Evolutionary conservation across 73 alveolate genomes (phyloP), one percentile per base, ranked within the genome.

Genomic region (Paramecium sonneborni): DNA sequence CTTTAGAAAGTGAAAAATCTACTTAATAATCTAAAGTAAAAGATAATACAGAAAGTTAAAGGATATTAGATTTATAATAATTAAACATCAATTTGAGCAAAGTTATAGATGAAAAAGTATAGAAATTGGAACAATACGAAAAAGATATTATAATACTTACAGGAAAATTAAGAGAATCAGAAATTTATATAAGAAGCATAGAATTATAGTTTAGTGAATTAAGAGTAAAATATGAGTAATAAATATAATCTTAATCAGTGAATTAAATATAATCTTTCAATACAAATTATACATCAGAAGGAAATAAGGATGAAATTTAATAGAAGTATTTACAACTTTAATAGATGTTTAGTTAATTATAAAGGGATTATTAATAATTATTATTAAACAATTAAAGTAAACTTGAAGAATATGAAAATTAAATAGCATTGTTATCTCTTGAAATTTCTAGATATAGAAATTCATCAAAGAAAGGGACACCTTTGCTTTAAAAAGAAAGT

Each of bases 371-470:
- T 46, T 62, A 62, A 62, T 26, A 0, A 24, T 30, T 32, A 24
- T 30, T 32, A 62, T n/a, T 52, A 18, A 15, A n/a, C 18, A 52
- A 52, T 18, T 62, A 11, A 0, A 32, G 34, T 9, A 62, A 26
- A 72, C 26, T 72, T 1, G 35, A 72, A 35, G 86, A 72, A 21
- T 72, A 72, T 72, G 86, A 72, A 38, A 72, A 72, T 18, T 12
- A 72, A 38, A 35, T 72, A 2, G 86, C 86, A 30, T 41, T 72
- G 18, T 32, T 72, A 10, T 72, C 86, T 20, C 38, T 72, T 3
- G 86, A 72, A 38, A 37, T 72, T 72, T 35, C 58, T 15, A 30
- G 86, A 14, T 38, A 35, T 72, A 72, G 57, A 38, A 32, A 72
- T 7, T 72, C 86, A 11, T 72, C 86, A 35, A 62, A 62, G 28